Evolutionary conservation across 2,329 filamentous ascomycete genomes (phyloP), one percentile per base, ranked within the genome.

Genomic region (Didymella lethalis): DNA sequence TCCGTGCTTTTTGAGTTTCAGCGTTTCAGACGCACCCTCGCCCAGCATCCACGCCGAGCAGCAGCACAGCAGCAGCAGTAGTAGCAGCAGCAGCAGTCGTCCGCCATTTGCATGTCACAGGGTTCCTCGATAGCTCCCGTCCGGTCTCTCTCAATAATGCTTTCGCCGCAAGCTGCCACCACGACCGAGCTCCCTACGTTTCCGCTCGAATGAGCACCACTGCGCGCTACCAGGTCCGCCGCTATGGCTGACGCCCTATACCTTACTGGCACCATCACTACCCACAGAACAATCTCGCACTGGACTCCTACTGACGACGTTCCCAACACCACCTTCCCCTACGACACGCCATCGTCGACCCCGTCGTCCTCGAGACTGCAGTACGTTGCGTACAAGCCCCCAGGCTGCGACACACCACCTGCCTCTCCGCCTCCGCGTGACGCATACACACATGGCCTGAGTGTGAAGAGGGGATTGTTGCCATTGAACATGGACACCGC

Each of bases 401-500:
- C 65, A 14, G 43, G 58, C 49, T 61, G 60, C 61, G 68, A 75
- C 65, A 76, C 74, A 11, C 74, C 74, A 23, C 74, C 74, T 1
- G 67, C 74, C 38, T 76, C 74, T 6, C 74, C 74, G 1, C 64
- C 68, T 50, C 73, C 71, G 6, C 64, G 65, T 38, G 57, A 55
- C 57, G 31, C 62, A 49, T 53, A 54, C 31, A 20, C 57, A 67
- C 54, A 54, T 69, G 56, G 56, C 25, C 46, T 50, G 28, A 43
- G 25, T 14, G 56, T 50, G 8, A 52, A 55, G 43, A 48, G 52
- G 34, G 43, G 52, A 28, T 43, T 60, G 48, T 70, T 69, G 41
- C 73, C 72, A 28, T 59, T 76, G 41, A 70, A 72, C 48, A 75
- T 72, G 68, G 68, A 74, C 58, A 63, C 66, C 7, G 47, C 68